A percentile compares a stretch with the other conserved stretches of the same genome.
phyloP scores from a whole-genome alignment of 1,139 yeast species.

The Yamadazyma friedrichii region DNA sequence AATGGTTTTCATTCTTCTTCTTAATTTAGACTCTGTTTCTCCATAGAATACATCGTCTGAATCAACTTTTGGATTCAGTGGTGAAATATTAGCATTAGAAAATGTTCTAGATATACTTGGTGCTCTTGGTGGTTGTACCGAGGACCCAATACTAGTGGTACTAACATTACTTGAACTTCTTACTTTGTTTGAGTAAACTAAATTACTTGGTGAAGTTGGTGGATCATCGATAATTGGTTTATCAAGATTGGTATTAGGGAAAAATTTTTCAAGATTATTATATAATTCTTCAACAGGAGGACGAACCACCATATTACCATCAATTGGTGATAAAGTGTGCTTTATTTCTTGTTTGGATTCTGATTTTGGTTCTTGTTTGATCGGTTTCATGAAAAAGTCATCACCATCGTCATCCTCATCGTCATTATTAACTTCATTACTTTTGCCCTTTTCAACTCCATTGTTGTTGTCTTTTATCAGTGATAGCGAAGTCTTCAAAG shows the following conservation, averaged over 20 bases:
- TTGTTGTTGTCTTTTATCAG: neutral
- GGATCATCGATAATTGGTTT: slow-evolving; percentile 87
- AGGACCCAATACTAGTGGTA: neutral
- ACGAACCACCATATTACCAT: slow-evolving; percentile 53
- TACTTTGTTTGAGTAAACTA: neutral
- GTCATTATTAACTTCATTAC: slow-evolving; percentile 10
- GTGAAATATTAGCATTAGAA: slow-evolving; percentile 48
- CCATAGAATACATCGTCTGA: slow-evolving; percentile 36
- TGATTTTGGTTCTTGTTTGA: slow-evolving; percentile 9
- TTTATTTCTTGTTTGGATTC: neutral
- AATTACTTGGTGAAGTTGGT: slow-evolving; percentile 51
- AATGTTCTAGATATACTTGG: slow-evolving; percentile 48
- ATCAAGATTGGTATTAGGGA: slow-evolving; percentile 91
- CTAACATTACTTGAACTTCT: neutral
- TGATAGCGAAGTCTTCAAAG: slow-evolving; percentile 20
- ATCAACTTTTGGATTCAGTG: slow-evolving; percentile 27
- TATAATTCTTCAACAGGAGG: slow-evolving; percentile 95
- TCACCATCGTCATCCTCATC: slow-evolving; percentile 20
- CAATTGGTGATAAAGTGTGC: neutral
- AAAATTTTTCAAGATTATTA: slow-evolving; percentile 85
- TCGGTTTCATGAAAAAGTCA: slow-evolving; percentile 30
- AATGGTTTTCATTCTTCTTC: slow-evolving; percentile 71
- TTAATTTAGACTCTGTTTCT: slow-evolving; percentile 28
- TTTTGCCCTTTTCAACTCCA: neutral
- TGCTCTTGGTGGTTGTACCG: slow-evolving; percentile 18